A percentile compares a stretch with the other conserved stretches of the same genome.
Evolutionary conservation across 768 basidiomycete species (phyloP).

Genomic region (Naematelia aurantialba): DNA sequence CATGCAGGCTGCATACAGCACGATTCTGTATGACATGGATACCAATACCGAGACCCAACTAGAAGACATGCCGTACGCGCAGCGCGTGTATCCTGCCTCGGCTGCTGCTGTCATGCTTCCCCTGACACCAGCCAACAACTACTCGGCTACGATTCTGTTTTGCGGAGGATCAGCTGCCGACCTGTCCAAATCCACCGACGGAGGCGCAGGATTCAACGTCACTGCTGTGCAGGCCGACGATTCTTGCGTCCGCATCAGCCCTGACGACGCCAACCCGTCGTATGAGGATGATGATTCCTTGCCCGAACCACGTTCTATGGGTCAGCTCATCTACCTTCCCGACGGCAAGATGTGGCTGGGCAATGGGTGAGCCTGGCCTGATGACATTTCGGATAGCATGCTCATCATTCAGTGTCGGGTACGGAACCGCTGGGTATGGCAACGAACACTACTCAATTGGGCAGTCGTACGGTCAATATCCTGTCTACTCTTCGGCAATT

Average conservation of each 20-base stretch:
- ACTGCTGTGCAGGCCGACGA: slow-evolving; percentile 58
- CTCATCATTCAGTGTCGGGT: too few relatives aligned
- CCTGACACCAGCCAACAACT: slow-evolving; percentile 83
- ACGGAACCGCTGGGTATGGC: slow-evolving; percentile 86
- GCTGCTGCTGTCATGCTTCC: slow-evolving; percentile 87
- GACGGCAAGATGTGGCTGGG: slow-evolving; percentile 51
- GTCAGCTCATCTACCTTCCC: slow-evolving; percentile 73
- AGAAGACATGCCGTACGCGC: slow-evolving; percentile 59
- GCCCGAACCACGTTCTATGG: slow-evolving; percentile 65
- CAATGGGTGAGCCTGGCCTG: slow-evolving; percentile 23
- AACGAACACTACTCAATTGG: slow-evolving; percentile 57
- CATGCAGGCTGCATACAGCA: slow-evolving; percentile 51
- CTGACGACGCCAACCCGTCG: slow-evolving; percentile 50
- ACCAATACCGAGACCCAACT: slow-evolving; percentile 60
- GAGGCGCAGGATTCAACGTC: slow-evolving; percentile 63
- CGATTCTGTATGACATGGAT: slow-evolving; percentile 63
- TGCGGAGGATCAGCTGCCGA: slow-evolving; percentile 71
- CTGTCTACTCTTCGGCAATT: slow-evolving; percentile 71
- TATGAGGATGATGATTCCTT: slow-evolving; percentile 48
- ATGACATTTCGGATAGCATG: slow-evolving; percentile 43
- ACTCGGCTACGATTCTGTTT: slow-evolving; percentile 77
- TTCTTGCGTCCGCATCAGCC: slow-evolving; percentile 80
- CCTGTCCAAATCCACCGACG: slow-evolving; percentile 64
- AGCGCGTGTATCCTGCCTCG: slow-evolving; percentile 58
- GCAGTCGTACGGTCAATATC: slow-evolving; percentile 65